Conservation (phyloP, 2,329 filamentous ascomycete genomes). For the Fusarium albidum region DNA sequence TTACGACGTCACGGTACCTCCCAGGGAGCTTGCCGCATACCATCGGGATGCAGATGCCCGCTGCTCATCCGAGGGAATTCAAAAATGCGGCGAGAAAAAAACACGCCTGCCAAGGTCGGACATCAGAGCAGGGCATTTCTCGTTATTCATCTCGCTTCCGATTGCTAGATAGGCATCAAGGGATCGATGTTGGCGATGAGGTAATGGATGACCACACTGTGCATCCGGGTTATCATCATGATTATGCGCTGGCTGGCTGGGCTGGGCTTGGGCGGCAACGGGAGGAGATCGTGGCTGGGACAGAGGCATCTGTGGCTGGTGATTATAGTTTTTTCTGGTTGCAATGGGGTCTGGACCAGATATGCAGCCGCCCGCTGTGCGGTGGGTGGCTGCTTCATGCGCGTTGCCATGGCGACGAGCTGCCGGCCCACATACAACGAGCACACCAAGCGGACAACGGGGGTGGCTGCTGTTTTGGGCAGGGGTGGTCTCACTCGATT, state of each 20-base stretch:
- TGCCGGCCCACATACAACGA: conserved; percentile 19
- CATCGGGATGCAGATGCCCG: conserved; percentile 1
- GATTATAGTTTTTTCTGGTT: too few species aligned
- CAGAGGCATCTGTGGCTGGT: too few species aligned
- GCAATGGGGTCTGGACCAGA: not conserved
- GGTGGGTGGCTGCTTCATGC: conserved; percentile 3
- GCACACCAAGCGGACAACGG: conserved; percentile 7
- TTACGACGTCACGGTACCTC: not conserved
- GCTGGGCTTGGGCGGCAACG: too few species aligned
- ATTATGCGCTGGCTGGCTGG: conserved; percentile 10
- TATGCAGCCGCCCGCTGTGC: conserved; percentile 15
- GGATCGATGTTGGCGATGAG: conserved; percentile 5
- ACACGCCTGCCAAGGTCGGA: not conserved
- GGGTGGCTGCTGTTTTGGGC: conserved; percentile 37
- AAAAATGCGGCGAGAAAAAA: not conserved
- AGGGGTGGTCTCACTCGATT: conserved; percentile 27
- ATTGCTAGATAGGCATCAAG: not conserved
- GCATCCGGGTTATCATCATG: conserved; percentile 19
- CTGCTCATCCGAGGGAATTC: conserved; percentile 4
- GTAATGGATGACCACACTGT: conserved; percentile 9
- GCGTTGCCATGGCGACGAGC: conserved; percentile 34
- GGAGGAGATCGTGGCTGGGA: too few species aligned
- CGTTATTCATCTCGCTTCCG: not conserved
- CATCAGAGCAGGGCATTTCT: not conserved
- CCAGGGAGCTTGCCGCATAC: not conserved